Base-by-base conservation (phyloP, 75 land plant genomes). In the Azolla pinnata region DNA sequence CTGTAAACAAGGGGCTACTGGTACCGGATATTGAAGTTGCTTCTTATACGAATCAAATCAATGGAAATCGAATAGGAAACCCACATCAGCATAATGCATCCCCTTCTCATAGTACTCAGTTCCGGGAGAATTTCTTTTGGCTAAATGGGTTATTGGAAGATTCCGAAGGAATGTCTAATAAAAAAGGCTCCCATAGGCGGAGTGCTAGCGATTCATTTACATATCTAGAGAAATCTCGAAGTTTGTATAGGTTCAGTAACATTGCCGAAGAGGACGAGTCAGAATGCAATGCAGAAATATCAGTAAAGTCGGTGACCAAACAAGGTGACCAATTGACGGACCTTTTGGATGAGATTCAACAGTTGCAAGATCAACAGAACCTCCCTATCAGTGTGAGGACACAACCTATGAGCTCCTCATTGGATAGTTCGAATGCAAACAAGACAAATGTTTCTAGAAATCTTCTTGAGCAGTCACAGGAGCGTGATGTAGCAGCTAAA, bases 181-280 rank as follows among this genome's bases (percentile, higher is more conserved):
- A 59, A 10, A 79, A 83, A 20, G 63, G 83, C 25, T 25, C 80
- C 33, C 97, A 92, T 64, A 80, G 90, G 31, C 61, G 96, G 9
- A 81, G 92, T n/a, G 71, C 78, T 0, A 92, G 90, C 68, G 97
- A 88, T 65, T 86, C 97, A 25, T 45, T 80, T 38, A 83, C 96
- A 4, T 88, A 83, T 67, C 75, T 81, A 4, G 95, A 88, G 5
- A 49, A 40, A 31, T 28, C 19, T n/a, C 35, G 51, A 56, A 20
- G 31, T 24, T 68, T 38, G 21, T 50, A 46, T 17, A 54, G 29
- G 25, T 33, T 63, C 25, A 62, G 70, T 26, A 27, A 68, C 17
- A 21, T 66, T 31, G 56, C 60, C 1, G 81, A 77, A 17, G 77
- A 71, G 46, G 75, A 68, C 14, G 66, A 73, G 19, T 79, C 59